Percentiles rank a stretch among this genome's conserved stretches.
Evolutionary conservation across 345 rosid genomes (phyloP).

Genomic region (Raphanus sativus): DNA sequence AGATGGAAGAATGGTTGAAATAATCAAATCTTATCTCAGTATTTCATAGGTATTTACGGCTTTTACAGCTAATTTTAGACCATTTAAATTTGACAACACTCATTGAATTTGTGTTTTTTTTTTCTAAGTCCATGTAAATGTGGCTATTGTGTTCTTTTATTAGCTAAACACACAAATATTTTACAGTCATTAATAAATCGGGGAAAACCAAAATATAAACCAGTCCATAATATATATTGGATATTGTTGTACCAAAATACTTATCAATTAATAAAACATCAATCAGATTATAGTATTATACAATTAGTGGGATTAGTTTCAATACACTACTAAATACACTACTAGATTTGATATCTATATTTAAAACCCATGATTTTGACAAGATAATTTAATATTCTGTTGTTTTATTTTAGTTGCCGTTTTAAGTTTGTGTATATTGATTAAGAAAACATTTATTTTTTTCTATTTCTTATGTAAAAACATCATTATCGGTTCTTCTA

Average conservation of each 20-base stretch:
- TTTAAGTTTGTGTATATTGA: too few relatives aligned
- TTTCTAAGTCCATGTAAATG: neutral
- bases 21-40: neutral
- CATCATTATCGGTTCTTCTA: too few relatives aligned
- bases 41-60: neutral
- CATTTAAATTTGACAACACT: neutral
- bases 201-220: neutral
- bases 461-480: too few relatives aligned
- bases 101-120: neutral
- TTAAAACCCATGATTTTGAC: neutral
- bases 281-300: neutral
- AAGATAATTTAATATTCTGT: neutral
- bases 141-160: neutral
- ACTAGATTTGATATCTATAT: neutral
- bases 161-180: neutral
- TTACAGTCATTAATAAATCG: neutral
- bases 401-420: too few relatives aligned
- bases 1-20: neutral
- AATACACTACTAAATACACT: neutral
- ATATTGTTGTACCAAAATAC: neutral
- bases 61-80: neutral
- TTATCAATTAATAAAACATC: neutral
- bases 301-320: neutral
- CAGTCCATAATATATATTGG: neutral
- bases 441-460: too few relatives aligned